Evolutionary conservation across 2,329 filamentous ascomycete genomes (phyloP).

Genomic region (Trichophyton equinum): DNA sequence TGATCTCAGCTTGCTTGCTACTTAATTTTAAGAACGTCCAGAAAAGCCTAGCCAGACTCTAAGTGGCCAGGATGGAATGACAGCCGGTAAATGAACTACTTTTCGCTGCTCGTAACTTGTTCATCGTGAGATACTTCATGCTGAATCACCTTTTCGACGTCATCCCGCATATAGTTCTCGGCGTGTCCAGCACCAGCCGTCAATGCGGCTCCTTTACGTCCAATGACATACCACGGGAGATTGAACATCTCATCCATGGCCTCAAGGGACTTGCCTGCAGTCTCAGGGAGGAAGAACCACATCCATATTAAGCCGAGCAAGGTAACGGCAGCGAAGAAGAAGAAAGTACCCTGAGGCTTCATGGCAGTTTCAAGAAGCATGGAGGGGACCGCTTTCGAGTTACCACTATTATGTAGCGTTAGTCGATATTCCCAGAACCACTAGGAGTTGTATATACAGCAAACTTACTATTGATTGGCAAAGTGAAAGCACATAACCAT

Average conservation of each 20-base stretch:
- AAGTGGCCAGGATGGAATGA: background rate
- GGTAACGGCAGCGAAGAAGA: slow-evolving; percentile 60
- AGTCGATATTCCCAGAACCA: background rate
- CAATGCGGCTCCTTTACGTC: slow-evolving; percentile 11
- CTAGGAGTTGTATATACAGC: background rate
- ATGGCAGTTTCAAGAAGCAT: slow-evolving; percentile 39
- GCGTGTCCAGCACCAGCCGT: slow-evolving; percentile 7
- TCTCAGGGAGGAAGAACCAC: slow-evolving; percentile 59
- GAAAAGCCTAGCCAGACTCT: background rate
- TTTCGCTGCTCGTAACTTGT: background rate
- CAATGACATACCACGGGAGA: slow-evolving; percentile 14
- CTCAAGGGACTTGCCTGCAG: slow-evolving; percentile 41
- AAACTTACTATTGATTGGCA: slow-evolving; percentile 21
- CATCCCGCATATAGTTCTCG: background rate
- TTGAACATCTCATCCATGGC: slow-evolving; percentile 14
- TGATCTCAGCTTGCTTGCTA: too few species aligned
- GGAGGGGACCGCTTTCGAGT: slow-evolving; percentile 21
- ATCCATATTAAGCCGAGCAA: slow-evolving; percentile 54
- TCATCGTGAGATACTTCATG: background rate
- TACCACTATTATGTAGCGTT: slow-evolving; percentile 9
- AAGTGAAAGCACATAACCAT: slow-evolving; percentile 36
- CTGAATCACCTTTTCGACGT: background rate
- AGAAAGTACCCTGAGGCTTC: slow-evolving; percentile 54
- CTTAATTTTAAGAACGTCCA: background rate
- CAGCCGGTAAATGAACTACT: background rate